Base-by-base conservation (phyloP, 176 grass and related monocot species). In the Oryza brachyantha region DNA sequence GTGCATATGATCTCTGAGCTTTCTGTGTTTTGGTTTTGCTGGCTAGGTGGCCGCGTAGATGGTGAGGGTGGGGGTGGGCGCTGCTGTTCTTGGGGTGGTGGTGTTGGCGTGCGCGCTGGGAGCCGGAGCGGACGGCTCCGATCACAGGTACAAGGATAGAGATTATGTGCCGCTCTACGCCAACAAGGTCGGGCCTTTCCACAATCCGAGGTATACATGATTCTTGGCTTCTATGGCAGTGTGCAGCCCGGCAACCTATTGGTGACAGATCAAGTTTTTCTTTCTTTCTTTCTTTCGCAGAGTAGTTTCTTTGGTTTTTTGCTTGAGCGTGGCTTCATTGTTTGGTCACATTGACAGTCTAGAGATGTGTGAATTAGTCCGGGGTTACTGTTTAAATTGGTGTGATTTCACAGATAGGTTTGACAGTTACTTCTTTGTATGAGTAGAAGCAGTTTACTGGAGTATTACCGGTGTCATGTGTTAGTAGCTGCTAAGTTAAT, bases 161-260 rank as follows among this genome's bases (percentile, higher is more conserved):
- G 94, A 97, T 78, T 85, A 66, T 61, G 91, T 97, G 14, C 91
- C 91, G 6, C 91, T 97, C 35, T 97, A 94, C 43, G 94, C 89
- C 2, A 97, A 97, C 82, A 97, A 97, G 58, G 89, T 97, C 29
- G 91, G 94, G 1, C 94, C 94, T 46, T 97, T 97, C 78, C 94
- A 92, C 79, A 94, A 97, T 77, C 94, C 94, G 65, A 97, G 94
- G 94, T 97, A 91, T 73, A 28, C 19, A 35, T 50, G 17, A 50
- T 50, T 50, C 46, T 50, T 8, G 32, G 16, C 46, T 46, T 64
- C 13, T 72, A 60, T 22, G 32, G 58, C n/a, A 13, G 43, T 26
- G 35, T 72, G 10, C 39, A 67, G 46, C 29, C 1, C 31, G 1
- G 31, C 39, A 66, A 60, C 29, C 46, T 68, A 14, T 13, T 35